A percentile compares a stretch with the other conserved stretches of the same genome.
Evolutionary conservation across 73 alveolate species (phyloP).

Genomic region (Paramecium bursaria): DNA sequence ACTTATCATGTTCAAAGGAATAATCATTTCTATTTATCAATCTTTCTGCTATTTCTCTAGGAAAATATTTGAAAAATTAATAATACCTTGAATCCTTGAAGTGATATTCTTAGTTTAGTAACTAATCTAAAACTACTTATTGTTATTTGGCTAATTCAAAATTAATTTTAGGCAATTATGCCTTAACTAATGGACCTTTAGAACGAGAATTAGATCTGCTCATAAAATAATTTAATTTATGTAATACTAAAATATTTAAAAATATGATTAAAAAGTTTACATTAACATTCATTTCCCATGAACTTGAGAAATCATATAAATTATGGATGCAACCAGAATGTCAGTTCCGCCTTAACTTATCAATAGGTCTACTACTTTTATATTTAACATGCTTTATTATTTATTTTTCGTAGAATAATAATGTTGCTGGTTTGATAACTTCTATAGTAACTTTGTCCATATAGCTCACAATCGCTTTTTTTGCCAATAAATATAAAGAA

Average conservation of each 20-base stretch:
- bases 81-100: conserved; percentile 52
- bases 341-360: neutral
- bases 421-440: neutral
- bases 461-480: conserved; percentile 1
- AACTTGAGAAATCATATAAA: neutral
- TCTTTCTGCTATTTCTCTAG: conserved; percentile 21
- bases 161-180: conserved; percentile 47
- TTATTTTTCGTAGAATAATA: neutral
- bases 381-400: neutral
- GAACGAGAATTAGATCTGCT: too few relatives aligned
- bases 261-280: conserved; percentile 9
- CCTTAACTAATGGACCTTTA: conserved; percentile 30
- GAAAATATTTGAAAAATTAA: neutral
- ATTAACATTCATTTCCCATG: conserved; percentile 16
- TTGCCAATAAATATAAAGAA: conserved; percentile 20
- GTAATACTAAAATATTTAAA: too few relatives aligned
- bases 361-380: neutral
- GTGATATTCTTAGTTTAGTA: conserved; percentile 5
- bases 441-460: conserved; percentile 6
- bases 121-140: conserved; percentile 1
- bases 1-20: conserved; percentile 15
- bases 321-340: neutral
- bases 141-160: conserved; percentile 6
- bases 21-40: conserved; percentile 20
- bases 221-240: too few relatives aligned